Evolutionary conservation across 2,329 filamentous ascomycete genomes (phyloP).

Genomic region (Rutstroemia sp.): DNA sequence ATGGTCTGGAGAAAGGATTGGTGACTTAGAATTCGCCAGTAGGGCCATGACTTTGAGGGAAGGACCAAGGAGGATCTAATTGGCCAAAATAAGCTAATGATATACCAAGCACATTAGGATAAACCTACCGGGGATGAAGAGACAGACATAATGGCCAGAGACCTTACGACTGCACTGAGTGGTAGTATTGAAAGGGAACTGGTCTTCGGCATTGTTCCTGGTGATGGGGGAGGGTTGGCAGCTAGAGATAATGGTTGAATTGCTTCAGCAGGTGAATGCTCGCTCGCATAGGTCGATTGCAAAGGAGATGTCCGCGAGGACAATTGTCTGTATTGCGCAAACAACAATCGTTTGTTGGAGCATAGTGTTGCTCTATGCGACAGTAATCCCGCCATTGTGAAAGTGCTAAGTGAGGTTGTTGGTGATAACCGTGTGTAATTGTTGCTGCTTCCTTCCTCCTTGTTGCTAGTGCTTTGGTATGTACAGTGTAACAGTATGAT

Average conservation of each 20-base stretch:
- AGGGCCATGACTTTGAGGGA: constrained; percentile 61
- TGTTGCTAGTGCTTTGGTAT: too few species aligned
- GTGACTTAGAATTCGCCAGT: constrained; percentile 61
- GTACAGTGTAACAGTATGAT: too few species aligned
- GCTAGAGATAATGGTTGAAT: neutral
- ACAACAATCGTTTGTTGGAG: neutral
- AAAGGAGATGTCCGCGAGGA: constrained; percentile 21
- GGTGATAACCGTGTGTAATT: neutral
- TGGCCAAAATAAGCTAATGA: constrained; percentile 14
- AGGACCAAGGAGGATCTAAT: constrained; percentile 54
- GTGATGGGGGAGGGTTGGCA: neutral
- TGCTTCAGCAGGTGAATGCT: constrained; percentile 10
- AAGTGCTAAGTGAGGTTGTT: neutral
- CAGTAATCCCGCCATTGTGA: neutral
- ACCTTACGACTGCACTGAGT: constrained; percentile 58
- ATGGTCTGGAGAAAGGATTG: constrained; percentile 63
- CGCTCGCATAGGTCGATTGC: constrained; percentile 11
- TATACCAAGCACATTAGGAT: neutral
- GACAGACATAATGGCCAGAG: constrained; percentile 59
- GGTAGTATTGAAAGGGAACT: constrained; percentile 58
- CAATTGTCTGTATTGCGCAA: constrained; percentile 11
- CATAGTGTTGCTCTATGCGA: neutral
- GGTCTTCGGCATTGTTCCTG: constrained; percentile 15
- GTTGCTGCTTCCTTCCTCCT: neutral
- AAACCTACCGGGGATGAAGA: constrained; percentile 53